phyloP scores from a whole-genome alignment of 2,329 filamentous ascomycete species.

The Lachnellula cervina region DNA sequence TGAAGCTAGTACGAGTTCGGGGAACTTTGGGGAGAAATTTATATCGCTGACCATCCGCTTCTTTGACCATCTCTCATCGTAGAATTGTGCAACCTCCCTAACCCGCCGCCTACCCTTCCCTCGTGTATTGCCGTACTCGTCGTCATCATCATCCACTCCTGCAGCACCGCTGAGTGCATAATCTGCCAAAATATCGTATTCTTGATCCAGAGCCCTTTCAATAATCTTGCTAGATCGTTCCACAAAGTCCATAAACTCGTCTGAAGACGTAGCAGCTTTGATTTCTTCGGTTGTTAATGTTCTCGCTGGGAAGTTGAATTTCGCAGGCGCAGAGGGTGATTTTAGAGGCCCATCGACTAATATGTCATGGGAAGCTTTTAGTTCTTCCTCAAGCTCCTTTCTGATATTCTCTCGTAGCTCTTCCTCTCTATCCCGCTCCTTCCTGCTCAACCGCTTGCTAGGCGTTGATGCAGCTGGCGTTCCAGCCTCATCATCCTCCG shows the following conservation, averaged over 20 bases:
- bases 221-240: constrained; percentile 96
- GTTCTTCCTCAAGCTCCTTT: constrained; percentile 87
- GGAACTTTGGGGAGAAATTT: constrained; percentile 93
- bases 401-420: constrained; percentile 80
- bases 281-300: constrained; percentile 80
- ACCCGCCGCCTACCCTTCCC: constrained; percentile 70
- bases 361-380: constrained; percentile 65
- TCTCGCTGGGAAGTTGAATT: constrained; percentile 68
- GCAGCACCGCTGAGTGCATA: constrained; percentile 76
- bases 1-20: constrained; percentile 84
- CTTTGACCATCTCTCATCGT: constrained; percentile 92
- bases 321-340: constrained; percentile 40
- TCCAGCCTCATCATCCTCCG: constrained; percentile 59
- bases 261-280: constrained; percentile 81
- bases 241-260: constrained; percentile 92
- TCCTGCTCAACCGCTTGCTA: constrained; percentile 71
- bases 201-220: constrained; percentile 88
- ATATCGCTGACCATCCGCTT: constrained; percentile 96
- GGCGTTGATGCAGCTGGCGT: constrained; percentile 52
- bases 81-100: constrained; percentile 89
- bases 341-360: constrained; percentile 47
- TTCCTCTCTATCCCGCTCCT: constrained; percentile 79
- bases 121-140: constrained; percentile 63
- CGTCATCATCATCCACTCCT: constrained; percentile 76
- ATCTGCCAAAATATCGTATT: constrained; percentile 93